Base-by-base conservation (phyloP, 1,139 yeast genomes). In the Diutina mesorugosa region DNA sequence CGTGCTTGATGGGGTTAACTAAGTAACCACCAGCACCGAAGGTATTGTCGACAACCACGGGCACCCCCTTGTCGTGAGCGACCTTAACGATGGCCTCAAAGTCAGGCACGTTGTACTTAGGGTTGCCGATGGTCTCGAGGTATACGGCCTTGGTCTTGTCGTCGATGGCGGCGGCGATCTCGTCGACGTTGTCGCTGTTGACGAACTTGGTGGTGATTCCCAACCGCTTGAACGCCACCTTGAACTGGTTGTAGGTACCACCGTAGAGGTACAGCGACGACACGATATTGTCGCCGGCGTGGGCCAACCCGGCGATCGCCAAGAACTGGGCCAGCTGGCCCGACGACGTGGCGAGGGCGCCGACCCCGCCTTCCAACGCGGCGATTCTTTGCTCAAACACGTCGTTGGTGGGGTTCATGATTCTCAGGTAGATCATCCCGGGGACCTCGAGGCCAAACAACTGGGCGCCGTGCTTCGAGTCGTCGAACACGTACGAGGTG, bases 21-120 rank as follows among this genome's bases (percentile, higher is more conserved):
- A 88, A 80, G 77, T 73, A 90, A 56, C 98, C 98, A 70, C 96
- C 97, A 54, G 97, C 97, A 67, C 97, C 98, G 66, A 91, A 91
- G 38, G 99, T 93, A 81, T 93, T 93, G 74, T 93, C 99, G 54
- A 89, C 97, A 58, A 93, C 93, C 56, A 93, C 83, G 57, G 97
- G 96, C 58, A 91, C 79, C 59, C 97, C 97, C 63, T 88, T 81
- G 61, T 85, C 83, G 72, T 90, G 97, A 56, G 97, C 97, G 56
- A 89, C 75, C 46, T 78, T 84, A 56, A 82, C 80, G 63, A 93
- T 78, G 58, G 77, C 81, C 70, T 87, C 90, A 65, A 93, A 88
- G 71, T 91, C 97, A 57, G 98, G 97, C 56, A 93, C 85, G 68
- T 88, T 89, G 73, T 87, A 90, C 67, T 85, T 85, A 59, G 99